Base-by-base conservation (phyloP, 2,329 filamentous ascomycete species). In the Fusarium irregulare region DNA sequence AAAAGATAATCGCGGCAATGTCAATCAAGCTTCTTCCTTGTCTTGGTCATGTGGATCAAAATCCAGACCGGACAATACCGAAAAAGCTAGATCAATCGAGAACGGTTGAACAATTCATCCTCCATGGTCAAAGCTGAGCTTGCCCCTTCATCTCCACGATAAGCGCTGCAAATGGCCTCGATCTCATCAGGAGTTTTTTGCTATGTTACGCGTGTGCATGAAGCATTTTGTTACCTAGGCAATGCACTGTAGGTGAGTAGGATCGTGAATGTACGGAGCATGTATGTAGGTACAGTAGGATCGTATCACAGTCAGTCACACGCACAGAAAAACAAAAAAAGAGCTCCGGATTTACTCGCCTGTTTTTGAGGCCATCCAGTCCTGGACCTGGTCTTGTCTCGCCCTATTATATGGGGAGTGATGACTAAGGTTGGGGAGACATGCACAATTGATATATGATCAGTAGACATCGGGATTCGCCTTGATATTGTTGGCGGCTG, bases 131-230 rank as follows among this genome's bases (percentile, higher is more conserved):
- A 41, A 42, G 32, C 30, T 51, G 25, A 42, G 32, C 30, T 51
- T 16, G 23, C 32, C 49, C 25, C n/a, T 53, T n/a, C 18, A 30
- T 53, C 34, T 25, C 21, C 21, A 41, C 34, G 32, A 42, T 53
- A 53, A 27, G 49, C 49, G 32, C 49, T 53, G 49, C 49, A 53
- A 53, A 53, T 53, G 49, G 49, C 49, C 49, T 53, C 49, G 49
- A 53, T 53, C 49, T 53, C 49, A 53, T 53, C 49, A 53, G 20
- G 27, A 40, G 25, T 13, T 12, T 30, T 51, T 18, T n/a, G 21
- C 23, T 53, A 53, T 53, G 49, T 53, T 53, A 41, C 49, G 49
- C 49, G 49, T 42, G 49, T 53, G 49, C 49, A 53, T 53, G 27
- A 16, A 40, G 37, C 49, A 53, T 53, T 53, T 21, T 53, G 32